Percentiles rank a stretch among this genome's conserved stretches.
phyloP scores from a whole-genome alignment of 2,329 filamentous ascomycete species.

The Chaetomium olivaceum region DNA sequence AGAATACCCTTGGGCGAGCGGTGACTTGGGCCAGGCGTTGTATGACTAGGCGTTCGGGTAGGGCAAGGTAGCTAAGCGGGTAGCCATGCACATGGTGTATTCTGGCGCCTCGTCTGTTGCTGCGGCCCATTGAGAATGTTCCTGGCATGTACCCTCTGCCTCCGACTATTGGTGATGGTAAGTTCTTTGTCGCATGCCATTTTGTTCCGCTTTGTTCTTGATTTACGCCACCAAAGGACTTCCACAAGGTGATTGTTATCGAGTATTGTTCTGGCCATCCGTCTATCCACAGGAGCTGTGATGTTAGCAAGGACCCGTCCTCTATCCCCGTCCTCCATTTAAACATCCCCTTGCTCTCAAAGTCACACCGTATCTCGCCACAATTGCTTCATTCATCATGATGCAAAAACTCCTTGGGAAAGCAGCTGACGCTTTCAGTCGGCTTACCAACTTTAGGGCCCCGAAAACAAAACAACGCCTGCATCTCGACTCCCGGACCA shows the following conservation, averaged over 20 bases:
- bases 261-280: background rate
- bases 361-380: background rate
- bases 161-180: background rate
- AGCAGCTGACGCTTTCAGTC: background rate
- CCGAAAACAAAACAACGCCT: background rate
- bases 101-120: constrained; percentile 9
- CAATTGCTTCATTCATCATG: background rate
- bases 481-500: background rate
- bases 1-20: constrained; percentile 19
- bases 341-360: background rate
- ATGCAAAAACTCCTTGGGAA: background rate
- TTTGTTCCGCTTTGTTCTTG: constrained; percentile 10
- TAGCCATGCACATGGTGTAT: constrained; percentile 24
- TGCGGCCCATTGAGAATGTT: background rate
- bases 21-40: constrained; percentile 31
- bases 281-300: background rate
- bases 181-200: constrained; percentile 4
- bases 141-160: background rate
- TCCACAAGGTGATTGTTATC: background rate
- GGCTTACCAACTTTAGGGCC: background rate
- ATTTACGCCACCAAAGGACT: background rate
- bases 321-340: background rate
- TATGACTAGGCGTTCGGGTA: constrained; percentile 33
- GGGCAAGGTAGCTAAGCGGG: constrained; percentile 29
- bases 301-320: background rate